Evolutionary conservation across 208 protist species (phyloP).

Genomic region (Spongospora subterranea): DNA sequence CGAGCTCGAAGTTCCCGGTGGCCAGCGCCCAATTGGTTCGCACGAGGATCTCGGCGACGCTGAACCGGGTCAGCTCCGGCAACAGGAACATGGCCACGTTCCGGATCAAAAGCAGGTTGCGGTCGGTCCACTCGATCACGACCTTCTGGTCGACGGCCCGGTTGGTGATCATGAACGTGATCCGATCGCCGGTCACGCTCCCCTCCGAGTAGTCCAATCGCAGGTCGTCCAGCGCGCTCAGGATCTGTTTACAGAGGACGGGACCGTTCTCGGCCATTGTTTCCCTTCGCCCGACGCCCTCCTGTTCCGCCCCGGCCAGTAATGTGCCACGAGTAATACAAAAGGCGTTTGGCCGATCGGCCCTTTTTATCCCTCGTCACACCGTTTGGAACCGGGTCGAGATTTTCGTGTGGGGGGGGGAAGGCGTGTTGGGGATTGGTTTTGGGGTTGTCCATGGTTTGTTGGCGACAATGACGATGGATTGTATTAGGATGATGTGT

Average conservation of each 20-base stretch:
- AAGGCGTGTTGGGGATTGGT: too few species aligned
- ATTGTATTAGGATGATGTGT: too few species aligned
- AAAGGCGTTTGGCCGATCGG: too few species aligned
- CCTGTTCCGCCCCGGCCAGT: too few species aligned
- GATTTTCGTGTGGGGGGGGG: too few species aligned
- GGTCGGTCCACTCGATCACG: conserved; percentile 53
- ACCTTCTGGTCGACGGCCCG: conserved; percentile 53
- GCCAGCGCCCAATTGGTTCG: conserved; percentile 50
- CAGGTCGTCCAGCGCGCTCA: background rate
- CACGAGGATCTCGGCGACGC: conserved; percentile 37
- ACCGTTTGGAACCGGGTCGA: too few species aligned
- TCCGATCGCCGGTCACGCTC: background rate
- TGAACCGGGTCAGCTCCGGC: conserved; percentile 4
- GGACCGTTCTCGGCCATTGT: too few species aligned
- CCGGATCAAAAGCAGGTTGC: conserved; percentile 19
- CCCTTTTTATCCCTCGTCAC: too few species aligned
- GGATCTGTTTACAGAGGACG: background rate
- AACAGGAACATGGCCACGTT: conserved; percentile 48
- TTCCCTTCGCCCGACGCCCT: too few species aligned
- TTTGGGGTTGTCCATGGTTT: too few species aligned
- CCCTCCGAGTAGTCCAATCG: conserved; percentile 27
- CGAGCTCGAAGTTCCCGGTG: conserved; percentile 49
- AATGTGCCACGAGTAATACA: too few species aligned
- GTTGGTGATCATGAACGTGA: conserved; percentile 51
- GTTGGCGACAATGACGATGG: too few species aligned